Evolutionary conservation across 2,329 filamentous ascomycete species (phyloP), one percentile per base, ranked within the genome.

Genomic region (Neophaeococcomyces aloes): DNA sequence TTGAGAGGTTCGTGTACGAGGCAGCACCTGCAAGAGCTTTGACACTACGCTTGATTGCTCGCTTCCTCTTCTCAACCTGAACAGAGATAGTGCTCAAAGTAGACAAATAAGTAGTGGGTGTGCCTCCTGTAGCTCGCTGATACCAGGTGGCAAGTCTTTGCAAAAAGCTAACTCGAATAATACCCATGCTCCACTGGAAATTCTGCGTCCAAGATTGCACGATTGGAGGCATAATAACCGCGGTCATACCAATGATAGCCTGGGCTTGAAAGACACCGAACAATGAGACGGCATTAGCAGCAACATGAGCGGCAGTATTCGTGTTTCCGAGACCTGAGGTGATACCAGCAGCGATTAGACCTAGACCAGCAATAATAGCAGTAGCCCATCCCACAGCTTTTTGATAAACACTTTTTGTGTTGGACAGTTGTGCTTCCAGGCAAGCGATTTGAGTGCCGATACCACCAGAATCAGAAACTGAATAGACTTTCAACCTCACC

Each of bases 161-260:
- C 67, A 95, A 76, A 62, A 94, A 95, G n/a, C 71, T 72, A 32
- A 95, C 74, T 40, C 77, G 76, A 57, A 96, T 94, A 56, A 96
- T 87, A 56, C 89, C 89, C 86, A 96, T 91, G 58, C 83, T 93
- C 89, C 89, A 96, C 61, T 93, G 84, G 68, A 96, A 95, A 66
- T 95, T 89, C 66, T 95, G 88, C 1, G 88, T 94, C 89, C 89
- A 96, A 0, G 88, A 76, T 57, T 84, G 75, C 42, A 94, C 89
- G 48, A 94, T 84, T 0, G 89, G 89, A 7, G 89, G 89, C 42
- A 94, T 75, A 35, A 74, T 71, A 11, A 95, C 81, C 15, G 82
- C 77, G 42, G 81, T 85, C 64, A 95, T 81, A 51, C 88, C 88
- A 56, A 94, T 72, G 64, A 95, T 86, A 19, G 89, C 88, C 65